phyloP scores from a whole-genome alignment of 139 green algal genomes.

The Gonium pectorale region DNA sequence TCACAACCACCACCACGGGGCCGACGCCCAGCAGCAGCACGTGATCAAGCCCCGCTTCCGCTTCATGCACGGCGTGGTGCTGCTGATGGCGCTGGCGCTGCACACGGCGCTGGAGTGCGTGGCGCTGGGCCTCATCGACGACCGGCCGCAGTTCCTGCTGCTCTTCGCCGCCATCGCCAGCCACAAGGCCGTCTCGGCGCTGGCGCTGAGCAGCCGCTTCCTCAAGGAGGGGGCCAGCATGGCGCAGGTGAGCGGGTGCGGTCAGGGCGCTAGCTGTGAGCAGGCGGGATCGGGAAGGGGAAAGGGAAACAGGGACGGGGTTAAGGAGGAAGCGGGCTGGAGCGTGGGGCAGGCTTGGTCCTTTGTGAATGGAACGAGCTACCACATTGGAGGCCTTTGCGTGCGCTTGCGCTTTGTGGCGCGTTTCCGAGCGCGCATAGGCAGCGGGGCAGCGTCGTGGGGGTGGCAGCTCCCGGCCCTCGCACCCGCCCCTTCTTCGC shows the following conservation, averaged over 20 bases:
- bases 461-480: no score
- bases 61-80: slow-evolving; percentile 49
- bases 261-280: no score
- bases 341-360: no score
- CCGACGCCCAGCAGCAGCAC: slow-evolving; percentile 7
- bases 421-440: no score
- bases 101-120: slow-evolving; percentile 67
- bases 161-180: slow-evolving; percentile 51
- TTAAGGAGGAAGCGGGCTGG: no score
- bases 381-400: no score
- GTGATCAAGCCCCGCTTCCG: slow-evolving; percentile 32
- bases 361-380: no score
- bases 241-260: slow-evolving; percentile 49
- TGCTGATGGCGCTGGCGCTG: slow-evolving; percentile 62
- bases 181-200: slow-evolving; percentile 63
- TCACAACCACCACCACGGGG: not conserved
- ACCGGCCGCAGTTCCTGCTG: slow-evolving; percentile 21
- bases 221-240: slow-evolving; percentile 57
- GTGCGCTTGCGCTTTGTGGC: no score
- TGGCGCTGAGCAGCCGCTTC: slow-evolving; percentile 64
- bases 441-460: no score
- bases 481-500: no score
- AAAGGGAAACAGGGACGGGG: no score
- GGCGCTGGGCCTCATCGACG: slow-evolving; percentile 53
- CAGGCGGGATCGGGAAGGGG: no score